A percentile compares a stretch with the other conserved stretches of the same genome.
phyloP scores from a whole-genome alignment of 2,329 filamentous ascomycete species.

The Ophiocordyceps unilateralis region DNA sequence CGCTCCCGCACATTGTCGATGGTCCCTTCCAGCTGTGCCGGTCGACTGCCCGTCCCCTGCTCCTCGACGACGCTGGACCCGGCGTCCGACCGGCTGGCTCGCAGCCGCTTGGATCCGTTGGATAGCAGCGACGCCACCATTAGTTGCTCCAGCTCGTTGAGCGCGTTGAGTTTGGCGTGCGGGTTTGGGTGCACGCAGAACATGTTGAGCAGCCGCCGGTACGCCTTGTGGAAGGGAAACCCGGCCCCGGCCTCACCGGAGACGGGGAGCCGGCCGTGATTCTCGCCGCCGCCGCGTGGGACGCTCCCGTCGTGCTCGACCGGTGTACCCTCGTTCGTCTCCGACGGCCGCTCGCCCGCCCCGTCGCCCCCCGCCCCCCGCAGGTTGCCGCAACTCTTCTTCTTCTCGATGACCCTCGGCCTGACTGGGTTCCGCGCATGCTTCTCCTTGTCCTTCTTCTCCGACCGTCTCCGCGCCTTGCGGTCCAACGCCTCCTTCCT shows the following conservation, averaged over 20 bases:
- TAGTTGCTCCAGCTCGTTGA: conserved; percentile 70
- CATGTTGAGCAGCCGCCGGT: conserved; percentile 61
- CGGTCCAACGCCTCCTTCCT: conserved; percentile 38
- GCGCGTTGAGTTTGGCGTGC: conserved; percentile 63
- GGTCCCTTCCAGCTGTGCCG: conserved; percentile 42
- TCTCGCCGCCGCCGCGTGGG: too few relatives aligned
- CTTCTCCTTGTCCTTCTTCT: conserved; percentile 25
- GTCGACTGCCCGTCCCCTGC: conserved; percentile 12
- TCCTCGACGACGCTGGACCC: conserved; percentile 18
- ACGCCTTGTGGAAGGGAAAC: conserved; percentile 70
- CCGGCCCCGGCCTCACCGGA: conserved; percentile 25
- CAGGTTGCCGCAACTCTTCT: conserved; percentile 51
- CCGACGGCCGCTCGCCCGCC: conserved; percentile 5
- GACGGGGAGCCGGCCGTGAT: too few relatives aligned
- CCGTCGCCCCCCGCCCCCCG: conserved; percentile 32
- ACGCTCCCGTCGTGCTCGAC: conserved; percentile 2
- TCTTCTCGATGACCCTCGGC: conserved; percentile 41
- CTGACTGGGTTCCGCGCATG: conserved; percentile 25
- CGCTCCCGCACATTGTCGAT: conserved; percentile 56
- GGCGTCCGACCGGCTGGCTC: conserved; percentile 19
- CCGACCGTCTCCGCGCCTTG: conserved; percentile 21
- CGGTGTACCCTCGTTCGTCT: conserved; percentile 4
- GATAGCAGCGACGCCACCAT: conserved; percentile 52
- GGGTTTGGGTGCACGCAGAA: conserved; percentile 86
- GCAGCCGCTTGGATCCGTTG: conserved; percentile 15